Evolutionary conservation across 1,139 yeast species (phyloP), one percentile per base, ranked within the genome.

Genomic region (Suhomyces guaymorum): DNA sequence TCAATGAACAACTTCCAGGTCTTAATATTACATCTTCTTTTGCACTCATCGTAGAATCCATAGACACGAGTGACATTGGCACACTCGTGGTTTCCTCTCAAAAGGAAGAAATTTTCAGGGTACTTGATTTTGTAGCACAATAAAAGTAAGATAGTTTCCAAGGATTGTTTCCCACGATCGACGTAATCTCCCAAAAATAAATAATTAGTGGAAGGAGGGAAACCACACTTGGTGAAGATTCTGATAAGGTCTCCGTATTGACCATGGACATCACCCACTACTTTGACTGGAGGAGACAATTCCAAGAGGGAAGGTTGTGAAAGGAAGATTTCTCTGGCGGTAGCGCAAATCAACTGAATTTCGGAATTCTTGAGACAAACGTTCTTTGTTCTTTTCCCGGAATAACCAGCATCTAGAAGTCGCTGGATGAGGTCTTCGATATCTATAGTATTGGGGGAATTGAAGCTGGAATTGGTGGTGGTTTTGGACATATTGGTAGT

Each of bases 201-300:
- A 62, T 89, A 92, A 59, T 92, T 92, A 13, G 96, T 79, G 43
- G 86, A 79, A 3, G 98, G 98, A n/a, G 98, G 98, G 63, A 88
- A 92, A 15, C 97, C 98, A 67, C 97, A 90, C 66, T 87, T 88
- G 32, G 95, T 89, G 61, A 92, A 92, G 48, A 92, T 75, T 47
- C 97, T 77, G 46, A 92, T 81, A 49, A 92, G 68, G 61, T 92
- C 98, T 34, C 89, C 86, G 61, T 82, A 92, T 59, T 92, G 98
- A 13, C 98, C 97, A 61, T 92, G 98, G 24, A 92, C 95, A 58
- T 92, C 98, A 28, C 97, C 98, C 5, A 90, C 97, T 25, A 92
- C 90, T 61, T 92, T 92, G 12, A 92, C 98, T 0, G 98, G 97
- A 0, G 97, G 96, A 12, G 89, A 80, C 42, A 92, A 69, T 57